Evolutionary conservation across 768 basidiomycete species (phyloP).

Genomic region (Psilocybe azurescens): DNA sequence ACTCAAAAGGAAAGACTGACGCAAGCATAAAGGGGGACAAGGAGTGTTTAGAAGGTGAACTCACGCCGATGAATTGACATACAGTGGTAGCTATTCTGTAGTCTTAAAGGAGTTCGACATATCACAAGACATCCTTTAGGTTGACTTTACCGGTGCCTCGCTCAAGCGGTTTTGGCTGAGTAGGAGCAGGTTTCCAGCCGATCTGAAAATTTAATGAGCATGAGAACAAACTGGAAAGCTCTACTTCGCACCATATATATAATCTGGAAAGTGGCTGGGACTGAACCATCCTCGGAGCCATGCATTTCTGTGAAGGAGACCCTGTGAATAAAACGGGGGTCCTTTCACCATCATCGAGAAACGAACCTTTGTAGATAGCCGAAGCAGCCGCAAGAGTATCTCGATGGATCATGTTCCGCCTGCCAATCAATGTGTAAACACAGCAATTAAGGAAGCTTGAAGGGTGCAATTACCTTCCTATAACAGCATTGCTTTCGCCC

Average conservation of each 20-base stretch:
- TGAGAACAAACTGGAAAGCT: constrained; percentile 1
- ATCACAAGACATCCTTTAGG: constrained; percentile 45
- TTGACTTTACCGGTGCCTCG: constrained; percentile 51
- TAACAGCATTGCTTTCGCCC: constrained; percentile 94
- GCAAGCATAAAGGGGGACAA: neutral
- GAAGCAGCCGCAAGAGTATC: constrained; percentile 92
- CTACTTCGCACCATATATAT: constrained; percentile 80
- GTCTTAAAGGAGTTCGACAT: constrained; percentile 9
- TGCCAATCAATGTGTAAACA: constrained; percentile 28
- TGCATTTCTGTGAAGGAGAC: constrained; percentile 66
- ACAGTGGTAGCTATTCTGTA: constrained; percentile 1
- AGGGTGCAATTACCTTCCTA: constrained; percentile 63
- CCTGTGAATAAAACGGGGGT: neutral
- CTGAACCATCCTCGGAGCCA: constrained; percentile 78
- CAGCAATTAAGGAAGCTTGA: neutral
- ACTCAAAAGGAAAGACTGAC: neutral
- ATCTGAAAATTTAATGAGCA: constrained; percentile 34
- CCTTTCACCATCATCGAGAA: neutral
- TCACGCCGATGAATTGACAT: neutral
- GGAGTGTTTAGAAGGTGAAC: constrained; percentile 3
- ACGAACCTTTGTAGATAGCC: constrained; percentile 88
- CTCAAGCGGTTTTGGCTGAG: constrained; percentile 48
- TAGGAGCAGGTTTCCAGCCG: constrained; percentile 51
- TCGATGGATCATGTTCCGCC: constrained; percentile 71
- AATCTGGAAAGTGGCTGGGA: constrained; percentile 96